A percentile compares a stretch with the other conserved stretches of the same genome.
These are phyloP conservation scores for Arabidopsis arenosa DNA, from an alignment of 345 rosid species.

Conservation along the genomic window DNA sequence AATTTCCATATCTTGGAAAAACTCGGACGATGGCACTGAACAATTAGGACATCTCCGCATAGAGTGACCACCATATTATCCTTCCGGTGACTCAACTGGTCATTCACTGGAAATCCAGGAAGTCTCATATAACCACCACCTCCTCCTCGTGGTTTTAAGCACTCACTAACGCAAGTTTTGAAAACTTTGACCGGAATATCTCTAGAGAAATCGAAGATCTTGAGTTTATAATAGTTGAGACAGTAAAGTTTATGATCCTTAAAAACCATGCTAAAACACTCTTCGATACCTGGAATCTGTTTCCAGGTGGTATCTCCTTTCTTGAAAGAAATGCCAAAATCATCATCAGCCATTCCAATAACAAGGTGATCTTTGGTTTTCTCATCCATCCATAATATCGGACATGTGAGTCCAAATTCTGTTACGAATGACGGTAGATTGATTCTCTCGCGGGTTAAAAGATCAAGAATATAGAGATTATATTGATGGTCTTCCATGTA, in stretches of 20 bases:
- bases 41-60: neutral
- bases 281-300: neutral
- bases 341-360: neutral
- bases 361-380: neutral
- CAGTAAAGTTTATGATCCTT: neutral
- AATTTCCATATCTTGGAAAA: neutral
- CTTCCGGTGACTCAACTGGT: neutral
- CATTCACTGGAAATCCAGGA: neutral
- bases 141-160: too few relatives aligned
- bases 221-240: neutral
- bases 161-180: neutral
- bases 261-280: neutral
- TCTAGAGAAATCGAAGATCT: slow-evolving; percentile 20
- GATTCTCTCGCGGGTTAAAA: slow-evolving; percentile 13
- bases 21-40: neutral
- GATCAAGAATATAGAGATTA: neutral
- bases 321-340: neutral
- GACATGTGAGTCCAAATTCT: neutral
- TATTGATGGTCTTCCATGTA: neutral
- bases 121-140: too few relatives aligned
- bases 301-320: neutral
- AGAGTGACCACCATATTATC: neutral
- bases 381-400: neutral
- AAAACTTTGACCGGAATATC: neutral
- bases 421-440: neutral